Conservation (phyloP, 2,329 filamentous ascomycete species). For the Colletotrichum nymphaeae region DNA sequence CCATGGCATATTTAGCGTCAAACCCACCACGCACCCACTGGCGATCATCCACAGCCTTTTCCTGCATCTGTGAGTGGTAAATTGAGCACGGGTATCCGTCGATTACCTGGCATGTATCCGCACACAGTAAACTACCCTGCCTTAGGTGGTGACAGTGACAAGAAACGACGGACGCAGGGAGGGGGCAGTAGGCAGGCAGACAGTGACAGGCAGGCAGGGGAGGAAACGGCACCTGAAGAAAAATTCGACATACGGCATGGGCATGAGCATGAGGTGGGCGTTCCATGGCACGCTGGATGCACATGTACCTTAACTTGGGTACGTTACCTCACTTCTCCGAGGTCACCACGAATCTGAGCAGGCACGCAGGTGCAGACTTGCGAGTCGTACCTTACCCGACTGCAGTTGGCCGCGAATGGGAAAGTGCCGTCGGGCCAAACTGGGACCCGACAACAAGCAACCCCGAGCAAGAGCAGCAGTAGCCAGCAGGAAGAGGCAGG, state of each 20-base stretch:
- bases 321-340: too few species aligned
- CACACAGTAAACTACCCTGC: too few species aligned
- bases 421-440: neutral
- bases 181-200: neutral
- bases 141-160: neutral
- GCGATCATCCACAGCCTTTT: constrained; percentile 3
- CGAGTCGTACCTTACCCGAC: too few species aligned
- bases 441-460: neutral
- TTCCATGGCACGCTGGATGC: too few species aligned
- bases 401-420: neutral
- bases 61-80: neutral
- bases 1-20: constrained; percentile 7
- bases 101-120: neutral
- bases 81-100: neutral
- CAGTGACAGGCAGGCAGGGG: neutral
- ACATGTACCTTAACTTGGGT: too few species aligned
- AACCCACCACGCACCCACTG: constrained; percentile 20
- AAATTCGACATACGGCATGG: constrained; percentile 5
- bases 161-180: neutral
- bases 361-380: too few species aligned
- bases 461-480: neutral
- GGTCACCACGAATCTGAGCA: too few species aligned
- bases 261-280: too few species aligned
- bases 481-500: too few species aligned
- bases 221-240: constrained; percentile 3